Evolutionary conservation across 2,329 filamentous ascomycete species (phyloP).

Genomic region (Lasiodiplodia citricola): DNA sequence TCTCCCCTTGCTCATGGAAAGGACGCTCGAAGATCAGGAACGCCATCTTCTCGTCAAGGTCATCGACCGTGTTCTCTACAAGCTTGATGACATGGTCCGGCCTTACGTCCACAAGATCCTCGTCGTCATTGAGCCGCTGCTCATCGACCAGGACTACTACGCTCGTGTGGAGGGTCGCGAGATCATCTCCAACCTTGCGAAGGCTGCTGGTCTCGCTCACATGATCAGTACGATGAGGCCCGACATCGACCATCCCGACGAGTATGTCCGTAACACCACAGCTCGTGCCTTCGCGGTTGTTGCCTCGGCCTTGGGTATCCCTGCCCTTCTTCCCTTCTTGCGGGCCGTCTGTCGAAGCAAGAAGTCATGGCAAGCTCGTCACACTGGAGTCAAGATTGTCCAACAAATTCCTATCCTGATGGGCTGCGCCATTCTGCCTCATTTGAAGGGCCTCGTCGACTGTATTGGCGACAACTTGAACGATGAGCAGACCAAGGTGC

Average conservation of each 20-base stretch:
- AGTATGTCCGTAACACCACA: slow-evolving; percentile 98
- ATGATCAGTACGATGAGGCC: slow-evolving; percentile 99
- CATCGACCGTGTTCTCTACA: slow-evolving; percentile 97
- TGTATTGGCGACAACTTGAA: slow-evolving; percentile 96
- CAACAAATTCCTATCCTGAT: slow-evolving; percentile 99
- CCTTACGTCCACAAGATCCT: slow-evolving; percentile 98
- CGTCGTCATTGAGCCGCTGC: slow-evolving; percentile 97
- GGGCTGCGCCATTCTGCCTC: slow-evolving; percentile 94
- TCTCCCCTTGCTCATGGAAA: slow-evolving; percentile 95
- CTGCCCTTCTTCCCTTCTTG: slow-evolving; percentile 91
- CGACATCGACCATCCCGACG: slow-evolving; percentile 97
- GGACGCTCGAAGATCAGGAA: slow-evolving; percentile 95
- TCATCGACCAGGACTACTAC: slow-evolving; percentile 99
- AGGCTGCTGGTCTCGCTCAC: slow-evolving; percentile 93
- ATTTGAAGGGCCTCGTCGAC: slow-evolving; percentile 93
- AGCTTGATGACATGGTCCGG: slow-evolving; percentile 93
- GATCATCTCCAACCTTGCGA: slow-evolving; percentile 97
- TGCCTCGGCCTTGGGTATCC: slow-evolving; percentile 93
- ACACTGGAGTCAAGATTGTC: slow-evolving; percentile 98
- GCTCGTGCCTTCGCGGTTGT: slow-evolving; percentile 97
- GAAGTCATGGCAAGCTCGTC: slow-evolving; percentile 97
- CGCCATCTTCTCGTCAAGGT: slow-evolving; percentile 98
- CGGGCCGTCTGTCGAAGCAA: slow-evolving; percentile 96
- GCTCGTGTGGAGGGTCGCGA: slow-evolving; percentile 97
- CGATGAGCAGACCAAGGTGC: slow-evolving; percentile 96